Evolutionary conservation across 768 basidiomycete species (phyloP).

Genomic region (Boletus vinaceobasis): DNA sequence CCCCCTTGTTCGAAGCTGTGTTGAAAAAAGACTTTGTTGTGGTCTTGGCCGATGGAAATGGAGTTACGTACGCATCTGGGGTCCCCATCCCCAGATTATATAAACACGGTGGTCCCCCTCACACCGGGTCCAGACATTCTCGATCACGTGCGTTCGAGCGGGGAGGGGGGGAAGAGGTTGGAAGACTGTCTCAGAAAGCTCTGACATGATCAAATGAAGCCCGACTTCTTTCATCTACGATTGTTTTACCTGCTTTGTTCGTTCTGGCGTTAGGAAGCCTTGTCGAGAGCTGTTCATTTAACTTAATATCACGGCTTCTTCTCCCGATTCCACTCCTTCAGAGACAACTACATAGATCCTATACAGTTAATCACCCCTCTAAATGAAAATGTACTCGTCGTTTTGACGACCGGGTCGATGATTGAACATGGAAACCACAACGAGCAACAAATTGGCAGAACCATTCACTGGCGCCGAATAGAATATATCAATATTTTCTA

Average conservation of each 20-base stretch:
- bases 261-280: not conserved
- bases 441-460: too few species aligned
- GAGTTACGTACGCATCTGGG: constrained; percentile 21
- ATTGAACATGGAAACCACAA: too few species aligned
- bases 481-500: too few species aligned
- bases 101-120: constrained; percentile 15
- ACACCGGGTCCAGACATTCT: not conserved
- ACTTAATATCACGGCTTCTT: not conserved
- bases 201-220: not conserved
- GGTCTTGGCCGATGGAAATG: constrained; percentile 22
- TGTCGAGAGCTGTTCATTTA: not conserved
- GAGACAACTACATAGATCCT: too few species aligned
- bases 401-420: too few species aligned
- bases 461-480: too few species aligned
- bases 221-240: not conserved
- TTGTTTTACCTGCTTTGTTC: not conserved
- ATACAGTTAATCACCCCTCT: too few species aligned
- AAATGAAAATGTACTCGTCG: too few species aligned
- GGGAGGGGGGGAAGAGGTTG: not conserved
- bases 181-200: not conserved
- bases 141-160: constrained; percentile 13
- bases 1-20: constrained; percentile 2
- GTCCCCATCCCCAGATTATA: constrained; percentile 20
- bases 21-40: constrained; percentile 23
- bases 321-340: not conserved